Evolutionary conservation across 2,329 filamentous ascomycete species (phyloP).

Genomic region (Dendryphion nanum): DNA sequence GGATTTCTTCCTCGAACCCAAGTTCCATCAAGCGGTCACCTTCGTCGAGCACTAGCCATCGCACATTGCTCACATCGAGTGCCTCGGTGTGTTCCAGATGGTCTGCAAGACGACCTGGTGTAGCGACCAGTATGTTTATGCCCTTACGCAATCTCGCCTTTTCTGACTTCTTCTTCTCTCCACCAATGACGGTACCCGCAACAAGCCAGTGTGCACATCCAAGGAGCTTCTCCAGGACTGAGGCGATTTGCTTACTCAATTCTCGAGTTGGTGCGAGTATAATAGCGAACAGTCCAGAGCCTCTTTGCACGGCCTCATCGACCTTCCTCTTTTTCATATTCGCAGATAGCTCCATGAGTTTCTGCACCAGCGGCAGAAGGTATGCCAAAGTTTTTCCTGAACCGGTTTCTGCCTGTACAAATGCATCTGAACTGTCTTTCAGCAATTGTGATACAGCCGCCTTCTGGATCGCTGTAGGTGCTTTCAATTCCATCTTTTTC

Average conservation of each 20-base stretch:
- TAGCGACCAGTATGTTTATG: conserved; percentile 92
- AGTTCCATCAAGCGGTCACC: conserved; percentile 98
- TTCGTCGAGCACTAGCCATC: conserved; percentile 94
- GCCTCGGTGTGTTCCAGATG: conserved; percentile 91
- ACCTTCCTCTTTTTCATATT: conserved; percentile 44
- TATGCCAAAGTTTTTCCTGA: conserved; percentile 98
- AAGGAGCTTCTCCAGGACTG: conserved; percentile 80
- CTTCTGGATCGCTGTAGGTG: conserved; percentile 92
- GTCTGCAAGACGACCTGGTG: conserved; percentile 85
- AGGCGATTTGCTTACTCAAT: conserved; percentile 87
- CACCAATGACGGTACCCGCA: conserved; percentile 76
- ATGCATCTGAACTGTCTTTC: conserved; percentile 81
- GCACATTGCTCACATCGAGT: conserved; percentile 80
- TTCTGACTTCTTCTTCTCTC: conserved; percentile 75
- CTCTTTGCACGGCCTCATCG: conserved; percentile 63
- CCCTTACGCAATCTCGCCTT: conserved; percentile 93
- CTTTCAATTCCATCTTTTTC: conserved; percentile 82
- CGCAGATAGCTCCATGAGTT: conserved; percentile 72
- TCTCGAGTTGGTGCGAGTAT: conserved; percentile 93
- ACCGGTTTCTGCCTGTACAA: conserved; percentile 94
- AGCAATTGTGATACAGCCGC: conserved; percentile 80
- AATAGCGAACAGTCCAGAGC: conserved; percentile 89
- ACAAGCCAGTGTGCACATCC: conserved; percentile 94
- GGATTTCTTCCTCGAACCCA: conserved; percentile 92
- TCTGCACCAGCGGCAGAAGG: conserved; percentile 84